phyloP scores from a whole-genome alignment of 2,329 filamentous ascomycete genomes.

The Ascomycota sp. region DNA sequence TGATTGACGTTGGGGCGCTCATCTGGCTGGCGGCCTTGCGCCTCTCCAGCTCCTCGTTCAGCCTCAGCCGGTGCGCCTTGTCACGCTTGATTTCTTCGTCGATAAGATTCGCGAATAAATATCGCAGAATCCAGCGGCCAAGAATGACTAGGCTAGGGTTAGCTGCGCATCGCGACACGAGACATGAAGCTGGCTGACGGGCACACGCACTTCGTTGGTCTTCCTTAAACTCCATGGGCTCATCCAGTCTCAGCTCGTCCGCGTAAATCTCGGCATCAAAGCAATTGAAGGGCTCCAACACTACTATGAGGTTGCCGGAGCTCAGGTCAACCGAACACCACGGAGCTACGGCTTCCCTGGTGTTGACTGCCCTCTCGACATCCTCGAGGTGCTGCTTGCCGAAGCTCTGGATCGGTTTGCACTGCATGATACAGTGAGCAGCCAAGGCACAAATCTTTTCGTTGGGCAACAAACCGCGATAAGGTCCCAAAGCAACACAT shows the following conservation, averaged over 20 bases:
- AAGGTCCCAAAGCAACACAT: slow-evolving; percentile 87
- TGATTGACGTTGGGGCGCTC: slow-evolving; percentile 37
- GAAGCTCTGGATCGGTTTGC: slow-evolving; percentile 71
- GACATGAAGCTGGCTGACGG: not conserved
- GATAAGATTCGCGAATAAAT: slow-evolving; percentile 72
- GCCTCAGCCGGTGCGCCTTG: slow-evolving; percentile 42
- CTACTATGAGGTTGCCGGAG: slow-evolving; percentile 74
- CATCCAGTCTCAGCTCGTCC: slow-evolving; percentile 57
- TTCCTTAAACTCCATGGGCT: slow-evolving; percentile 62
- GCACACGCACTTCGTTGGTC: slow-evolving; percentile 63
- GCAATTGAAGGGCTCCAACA: slow-evolving; percentile 82
- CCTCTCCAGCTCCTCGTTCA: slow-evolving; percentile 41
- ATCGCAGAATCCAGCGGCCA: slow-evolving; percentile 86
- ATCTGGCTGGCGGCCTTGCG: slow-evolving; percentile 29
- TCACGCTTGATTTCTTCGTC: slow-evolving; percentile 79
- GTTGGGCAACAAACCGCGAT: slow-evolving; percentile 35
- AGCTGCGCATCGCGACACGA: slow-evolving; percentile 3
- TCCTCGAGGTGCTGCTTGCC: slow-evolving; percentile 88
- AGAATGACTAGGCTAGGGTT: slow-evolving; percentile 49
- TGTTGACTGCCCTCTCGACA: slow-evolving; percentile 70
- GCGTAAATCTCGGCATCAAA: slow-evolving; percentile 96
- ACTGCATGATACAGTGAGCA: slow-evolving; percentile 25
- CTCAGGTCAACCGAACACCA: slow-evolving; percentile 93
- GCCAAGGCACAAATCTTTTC: too few relatives aligned
- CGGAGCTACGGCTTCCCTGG: slow-evolving; percentile 67